Evolutionary conservation across 495 filamentous ascomycete species (phyloP).

Genomic region (Cenococcum geophilum): DNA sequence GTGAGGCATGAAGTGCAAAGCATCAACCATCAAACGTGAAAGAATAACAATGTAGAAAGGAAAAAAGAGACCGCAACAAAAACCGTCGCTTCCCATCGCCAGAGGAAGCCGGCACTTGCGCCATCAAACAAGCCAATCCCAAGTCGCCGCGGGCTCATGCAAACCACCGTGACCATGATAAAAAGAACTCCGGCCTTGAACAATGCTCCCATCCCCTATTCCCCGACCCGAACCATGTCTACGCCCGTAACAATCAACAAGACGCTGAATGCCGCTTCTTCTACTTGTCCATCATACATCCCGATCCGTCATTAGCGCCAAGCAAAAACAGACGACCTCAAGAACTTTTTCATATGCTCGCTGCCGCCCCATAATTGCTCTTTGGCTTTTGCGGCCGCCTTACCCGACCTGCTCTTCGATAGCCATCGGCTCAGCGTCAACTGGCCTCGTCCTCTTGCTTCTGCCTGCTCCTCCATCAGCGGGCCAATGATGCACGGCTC

Average conservation of each 20-base stretch:
- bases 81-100: conserved; percentile 18
- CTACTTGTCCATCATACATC: neutral
- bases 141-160: neutral
- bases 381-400: conserved; percentile 33
- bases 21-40: conserved; percentile 2
- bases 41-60: conserved; percentile 6
- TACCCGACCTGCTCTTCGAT: conserved; percentile 20
- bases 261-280: neutral
- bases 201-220: neutral
- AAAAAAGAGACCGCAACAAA: conserved; percentile 4
- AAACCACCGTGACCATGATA: conserved; percentile 7
- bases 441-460: neutral
- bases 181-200: neutral
- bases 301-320: conserved; percentile 35
- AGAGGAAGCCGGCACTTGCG: conserved; percentile 33
- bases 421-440: conserved; percentile 25
- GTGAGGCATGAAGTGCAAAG: neutral
- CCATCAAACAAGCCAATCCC: conserved; percentile 4
- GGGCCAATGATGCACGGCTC: conserved; percentile 26
- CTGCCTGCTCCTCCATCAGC: conserved; percentile 17
- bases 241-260: neutral
- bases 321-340: conserved; percentile 39
- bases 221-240: neutral
- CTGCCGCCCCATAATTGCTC: conserved; percentile 39
- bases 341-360: conserved; percentile 44